Conservation (phyloP, 108 stramenopile genomes). For the Pseudonitzschia multiseries region DNA sequence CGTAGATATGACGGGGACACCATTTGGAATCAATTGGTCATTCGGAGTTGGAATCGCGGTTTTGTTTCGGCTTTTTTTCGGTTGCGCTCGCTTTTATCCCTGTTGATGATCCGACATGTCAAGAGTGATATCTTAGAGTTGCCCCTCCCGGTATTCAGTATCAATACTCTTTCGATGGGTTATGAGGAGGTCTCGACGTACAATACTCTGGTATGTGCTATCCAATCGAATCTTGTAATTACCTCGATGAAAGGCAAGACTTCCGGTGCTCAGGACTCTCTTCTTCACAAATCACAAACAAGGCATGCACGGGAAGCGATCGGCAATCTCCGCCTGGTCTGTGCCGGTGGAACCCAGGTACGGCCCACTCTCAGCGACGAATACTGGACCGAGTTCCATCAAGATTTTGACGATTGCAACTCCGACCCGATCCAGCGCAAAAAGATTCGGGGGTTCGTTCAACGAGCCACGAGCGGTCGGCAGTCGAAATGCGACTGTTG, state of each 20-base stretch:
- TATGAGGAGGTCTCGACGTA: slow-evolving; percentile 58
- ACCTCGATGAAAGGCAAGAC: slow-evolving; percentile 83
- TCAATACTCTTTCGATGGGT: slow-evolving; percentile 52
- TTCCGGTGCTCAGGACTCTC: slow-evolving; percentile 76
- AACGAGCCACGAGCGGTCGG: slow-evolving; percentile 45
- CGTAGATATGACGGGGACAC: slow-evolving; percentile 49
- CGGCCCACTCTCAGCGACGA: slow-evolving; percentile 43
- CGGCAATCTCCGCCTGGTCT: slow-evolving; percentile 69
- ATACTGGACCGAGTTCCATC: slow-evolving; percentile 64
- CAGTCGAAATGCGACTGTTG: slow-evolving; percentile 68
- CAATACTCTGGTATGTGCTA: slow-evolving; percentile 73
- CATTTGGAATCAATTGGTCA: slow-evolving; percentile 57
- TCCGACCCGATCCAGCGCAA: slow-evolving; percentile 32
- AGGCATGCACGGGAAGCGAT: slow-evolving; percentile 64
- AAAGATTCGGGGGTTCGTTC: slow-evolving; percentile 58
- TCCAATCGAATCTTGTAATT: slow-evolving; percentile 63
- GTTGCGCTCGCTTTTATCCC: slow-evolving; percentile 50
- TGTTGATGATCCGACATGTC: slow-evolving; percentile 84
- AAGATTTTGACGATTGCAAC: slow-evolving; percentile 42
- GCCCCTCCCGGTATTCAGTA: slow-evolving; percentile 49
- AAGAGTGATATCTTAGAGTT: slow-evolving; percentile 71
- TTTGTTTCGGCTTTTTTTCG: slow-evolving; percentile 61
- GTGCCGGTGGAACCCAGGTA: slow-evolving; percentile 70
- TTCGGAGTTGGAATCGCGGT: slow-evolving; percentile 54
- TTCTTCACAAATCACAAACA: slow-evolving; percentile 66